phyloP scores from a whole-genome alignment of 2,329 filamentous ascomycete genomes.

The Truncatella angustata region DNA sequence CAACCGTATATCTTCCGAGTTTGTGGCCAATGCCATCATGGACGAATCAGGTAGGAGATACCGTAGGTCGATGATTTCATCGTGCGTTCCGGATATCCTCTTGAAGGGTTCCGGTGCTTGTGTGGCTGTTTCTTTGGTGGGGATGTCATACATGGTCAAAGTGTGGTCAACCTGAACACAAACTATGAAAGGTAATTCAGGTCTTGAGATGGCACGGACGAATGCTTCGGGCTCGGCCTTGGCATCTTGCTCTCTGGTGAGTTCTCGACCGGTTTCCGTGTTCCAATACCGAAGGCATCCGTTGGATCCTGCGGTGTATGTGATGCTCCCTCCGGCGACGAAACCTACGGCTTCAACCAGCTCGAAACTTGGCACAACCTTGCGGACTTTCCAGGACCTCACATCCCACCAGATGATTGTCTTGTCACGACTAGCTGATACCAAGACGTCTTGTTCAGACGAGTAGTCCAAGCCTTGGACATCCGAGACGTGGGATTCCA shows the following conservation, averaged over 20 bases:
- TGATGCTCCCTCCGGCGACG: constrained; percentile 64
- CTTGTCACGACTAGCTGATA: constrained; percentile 89
- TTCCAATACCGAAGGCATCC: constrained; percentile 84
- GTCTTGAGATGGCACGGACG: constrained; percentile 66
- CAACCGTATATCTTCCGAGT: constrained; percentile 88
- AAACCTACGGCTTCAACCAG: constrained; percentile 84
- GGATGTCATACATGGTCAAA: constrained; percentile 66
- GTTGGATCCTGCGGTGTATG: constrained; percentile 82
- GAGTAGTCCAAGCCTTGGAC: constrained; percentile 87
- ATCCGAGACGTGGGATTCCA: constrained; percentile 93
- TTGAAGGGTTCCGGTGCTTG: constrained; percentile 56
- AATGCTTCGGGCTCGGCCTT: constrained; percentile 66
- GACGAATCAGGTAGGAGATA: constrained; percentile 81
- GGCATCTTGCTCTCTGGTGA: constrained; percentile 69
- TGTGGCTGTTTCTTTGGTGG: constrained; percentile 34
- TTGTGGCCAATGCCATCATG: constrained; percentile 85
- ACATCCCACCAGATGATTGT: constrained; percentile 92
- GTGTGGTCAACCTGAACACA: constrained; percentile 90
- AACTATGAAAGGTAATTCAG: constrained; percentile 67
- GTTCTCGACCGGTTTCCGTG: constrained; percentile 70
- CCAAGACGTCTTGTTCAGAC: constrained; percentile 66
- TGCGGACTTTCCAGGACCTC: constrained; percentile 76
- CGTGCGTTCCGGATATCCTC: constrained; percentile 91
- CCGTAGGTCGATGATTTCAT: constrained; percentile 93
- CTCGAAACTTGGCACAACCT: constrained; percentile 81